Conservation (phyloP, 805 yeast species). For the Helenozyma baotianmanensis region DNA sequence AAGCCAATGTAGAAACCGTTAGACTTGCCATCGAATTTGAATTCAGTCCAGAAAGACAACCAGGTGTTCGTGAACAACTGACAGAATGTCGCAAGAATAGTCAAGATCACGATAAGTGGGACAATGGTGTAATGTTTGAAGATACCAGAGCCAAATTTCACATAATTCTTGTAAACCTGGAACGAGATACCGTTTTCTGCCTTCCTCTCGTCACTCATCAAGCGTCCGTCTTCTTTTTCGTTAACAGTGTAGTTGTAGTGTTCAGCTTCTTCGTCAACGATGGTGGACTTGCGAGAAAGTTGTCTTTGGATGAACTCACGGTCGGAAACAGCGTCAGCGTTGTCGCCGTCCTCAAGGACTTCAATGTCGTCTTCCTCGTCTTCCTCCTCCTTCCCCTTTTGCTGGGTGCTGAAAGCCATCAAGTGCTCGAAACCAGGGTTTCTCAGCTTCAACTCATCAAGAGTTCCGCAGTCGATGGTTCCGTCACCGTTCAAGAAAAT, state of each 20-base stretch:
- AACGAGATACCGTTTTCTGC: conserved; percentile 24
- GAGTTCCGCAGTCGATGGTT: conserved; percentile 54
- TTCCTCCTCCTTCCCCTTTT: conserved; percentile 18
- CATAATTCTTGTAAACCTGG: conserved; percentile 29
- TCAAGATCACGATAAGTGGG: conserved; percentile 16
- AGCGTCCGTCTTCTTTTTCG: conserved; percentile 13
- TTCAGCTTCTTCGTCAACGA: conserved; percentile 27
- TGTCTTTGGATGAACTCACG: conserved; percentile 10
- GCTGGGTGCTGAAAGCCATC: conserved; percentile 33
- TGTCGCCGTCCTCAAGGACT: conserved; percentile 16
- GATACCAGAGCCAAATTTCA: conserved; percentile 26
- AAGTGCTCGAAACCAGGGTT: conserved; percentile 33
- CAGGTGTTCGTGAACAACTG: conserved; percentile 64
- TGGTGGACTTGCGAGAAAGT: conserved; percentile 15
- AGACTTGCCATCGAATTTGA: conserved; percentile 43
- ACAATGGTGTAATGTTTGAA: conserved; percentile 19
- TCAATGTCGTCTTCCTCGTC: conserved; percentile 13
- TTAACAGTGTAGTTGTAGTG: conserved; percentile 28
- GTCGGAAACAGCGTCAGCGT: conserved; percentile 6
- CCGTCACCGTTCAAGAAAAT: conserved; percentile 68
- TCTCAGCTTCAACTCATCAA: conserved; percentile 45
- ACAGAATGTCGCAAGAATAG: conserved; percentile 43
- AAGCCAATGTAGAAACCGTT: conserved; percentile 69
- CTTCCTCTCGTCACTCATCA: conserved; percentile 10
- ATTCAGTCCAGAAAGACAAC: conserved; percentile 77